phyloP scores from a whole-genome alignment of 2,329 filamentous ascomycete species.

The Trichoderma oligosporum region DNA sequence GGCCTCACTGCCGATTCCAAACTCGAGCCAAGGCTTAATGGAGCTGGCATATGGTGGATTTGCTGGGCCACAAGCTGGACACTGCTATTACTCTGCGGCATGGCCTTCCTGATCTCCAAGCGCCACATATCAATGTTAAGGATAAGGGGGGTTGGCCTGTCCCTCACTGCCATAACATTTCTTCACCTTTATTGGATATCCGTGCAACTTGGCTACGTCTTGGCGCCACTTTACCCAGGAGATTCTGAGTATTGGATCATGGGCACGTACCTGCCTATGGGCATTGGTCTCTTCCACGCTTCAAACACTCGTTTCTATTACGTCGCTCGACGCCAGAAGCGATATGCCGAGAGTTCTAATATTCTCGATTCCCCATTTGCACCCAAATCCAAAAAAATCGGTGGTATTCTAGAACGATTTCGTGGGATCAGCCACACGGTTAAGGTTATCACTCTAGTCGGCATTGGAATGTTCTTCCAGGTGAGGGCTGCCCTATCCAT shows the following conservation, averaged over 20 bases:
- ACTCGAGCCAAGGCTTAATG: slow-evolving; percentile 24
- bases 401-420: slow-evolving; percentile 30
- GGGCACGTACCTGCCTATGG: slow-evolving; percentile 59
- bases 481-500: slow-evolving; percentile 34
- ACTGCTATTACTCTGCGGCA: slow-evolving; percentile 34
- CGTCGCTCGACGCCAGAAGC: slow-evolving; percentile 49
- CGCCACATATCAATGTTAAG: slow-evolving; percentile 37
- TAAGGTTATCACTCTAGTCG: slow-evolving; percentile 47
- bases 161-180: slow-evolving; percentile 37
- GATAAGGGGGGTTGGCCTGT: slow-evolving; percentile 39
- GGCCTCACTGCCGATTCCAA: slow-evolving; percentile 25
- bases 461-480: slow-evolving; percentile 53
- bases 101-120: slow-evolving; percentile 37
- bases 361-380: background rate
- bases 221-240: slow-evolving; percentile 41
- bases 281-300: slow-evolving; percentile 63
- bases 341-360: slow-evolving; percentile 23
- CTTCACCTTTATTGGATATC: slow-evolving; percentile 42
- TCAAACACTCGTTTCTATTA: slow-evolving; percentile 58
- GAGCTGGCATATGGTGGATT: slow-evolving; percentile 36
- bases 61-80: slow-evolving; percentile 35
- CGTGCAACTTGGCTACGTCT: slow-evolving; percentile 37
- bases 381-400: slow-evolving; percentile 21
- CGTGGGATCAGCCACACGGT: slow-evolving; percentile 39
- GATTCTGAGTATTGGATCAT: slow-evolving; percentile 61